Conservation (phyloP, 495 filamentous ascomycete species). For the Penicillium taxi region DNA sequence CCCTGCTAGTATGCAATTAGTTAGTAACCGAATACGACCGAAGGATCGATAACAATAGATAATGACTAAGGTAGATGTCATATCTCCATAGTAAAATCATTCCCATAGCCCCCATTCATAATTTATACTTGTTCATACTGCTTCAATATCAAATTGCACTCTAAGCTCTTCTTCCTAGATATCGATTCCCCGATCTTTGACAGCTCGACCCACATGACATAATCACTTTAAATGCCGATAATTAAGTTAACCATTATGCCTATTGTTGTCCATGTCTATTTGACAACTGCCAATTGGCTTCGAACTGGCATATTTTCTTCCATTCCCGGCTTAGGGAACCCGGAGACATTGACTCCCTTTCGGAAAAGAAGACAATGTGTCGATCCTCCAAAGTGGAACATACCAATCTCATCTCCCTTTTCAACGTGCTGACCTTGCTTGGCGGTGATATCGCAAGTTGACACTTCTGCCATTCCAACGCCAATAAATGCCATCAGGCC, state of each 20-base stretch:
- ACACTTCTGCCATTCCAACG: slow-evolving; percentile 66
- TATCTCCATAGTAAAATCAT: too few relatives aligned
- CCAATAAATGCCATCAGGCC: slow-evolving; percentile 59
- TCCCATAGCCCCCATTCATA: too few relatives aligned
- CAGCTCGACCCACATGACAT: not conserved
- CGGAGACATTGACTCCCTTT: slow-evolving; percentile 23
- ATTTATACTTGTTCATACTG: too few relatives aligned
- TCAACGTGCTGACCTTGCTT: slow-evolving; percentile 49
- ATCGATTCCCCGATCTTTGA: not conserved
- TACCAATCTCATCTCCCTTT: slow-evolving; percentile 62
- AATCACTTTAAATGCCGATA: not conserved
- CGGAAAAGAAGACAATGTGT: slow-evolving; percentile 56
- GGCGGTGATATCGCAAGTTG: slow-evolving; percentile 59
- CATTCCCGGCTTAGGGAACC: slow-evolving; percentile 43
- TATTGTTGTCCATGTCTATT: not conserved
- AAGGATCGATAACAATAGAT: too few relatives aligned
- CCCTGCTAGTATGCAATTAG: too few relatives aligned
- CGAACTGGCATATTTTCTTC: slow-evolving; percentile 52
- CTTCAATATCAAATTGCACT: too few relatives aligned
- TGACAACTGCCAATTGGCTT: slow-evolving; percentile 40
- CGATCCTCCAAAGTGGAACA: slow-evolving; percentile 69
- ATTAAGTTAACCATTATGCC: too few relatives aligned
- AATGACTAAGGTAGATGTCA: too few relatives aligned
- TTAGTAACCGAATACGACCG: too few relatives aligned
- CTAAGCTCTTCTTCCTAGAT: too few relatives aligned